Evolutionary conservation across 2,329 filamentous ascomycete genomes (phyloP), one percentile per base, ranked within the genome.

Genomic region (Hypoxylon sp.): DNA sequence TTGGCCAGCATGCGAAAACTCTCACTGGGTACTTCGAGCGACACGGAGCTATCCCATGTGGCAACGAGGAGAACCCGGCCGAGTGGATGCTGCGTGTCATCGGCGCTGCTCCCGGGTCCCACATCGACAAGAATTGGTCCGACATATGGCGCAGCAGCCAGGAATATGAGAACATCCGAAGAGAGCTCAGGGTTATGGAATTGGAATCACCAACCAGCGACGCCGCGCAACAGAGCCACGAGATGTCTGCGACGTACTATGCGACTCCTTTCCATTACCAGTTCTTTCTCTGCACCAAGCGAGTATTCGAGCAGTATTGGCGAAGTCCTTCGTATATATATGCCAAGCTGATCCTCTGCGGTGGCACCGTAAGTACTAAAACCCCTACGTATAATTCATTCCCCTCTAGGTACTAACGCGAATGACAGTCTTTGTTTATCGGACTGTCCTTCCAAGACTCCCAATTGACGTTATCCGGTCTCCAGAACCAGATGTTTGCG

Each of bases 241-340:
- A 94, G 69, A 40, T 31, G 5, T 32, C 35, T 7, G 47, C 25
- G 7, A 31, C 23, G 8, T 55, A 41, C 9, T 96, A 95, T 55
- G 91, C 91, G 3, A 88, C 89, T 62, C 86, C 90, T 0, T 89
- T 95, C 64, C 52, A 51, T 0, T 63, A 74, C 0, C 91, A 96
- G 66, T 71, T 93, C 1, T 71, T 69, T 31, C 77, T 84, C 51
- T 88, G 90, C 30, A 83, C 82, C 1, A 62, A 77, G 6, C 84
- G 90, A 49, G 83, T 91, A 4, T 91, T 91, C 71, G 81, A 90
- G 64, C 90, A 94, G 66, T 92, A 92, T 76, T 93, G 90, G 89
- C 82, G 90, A 34, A 90, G 84, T 47, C 90, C 90, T 0, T 77
- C 78, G 7, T 94, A 94, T 71, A 84, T 94, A 63, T 88, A 90